Conservation (phyloP, 2,329 filamentous ascomycete genomes). For the Didymella lethalis region DNA sequence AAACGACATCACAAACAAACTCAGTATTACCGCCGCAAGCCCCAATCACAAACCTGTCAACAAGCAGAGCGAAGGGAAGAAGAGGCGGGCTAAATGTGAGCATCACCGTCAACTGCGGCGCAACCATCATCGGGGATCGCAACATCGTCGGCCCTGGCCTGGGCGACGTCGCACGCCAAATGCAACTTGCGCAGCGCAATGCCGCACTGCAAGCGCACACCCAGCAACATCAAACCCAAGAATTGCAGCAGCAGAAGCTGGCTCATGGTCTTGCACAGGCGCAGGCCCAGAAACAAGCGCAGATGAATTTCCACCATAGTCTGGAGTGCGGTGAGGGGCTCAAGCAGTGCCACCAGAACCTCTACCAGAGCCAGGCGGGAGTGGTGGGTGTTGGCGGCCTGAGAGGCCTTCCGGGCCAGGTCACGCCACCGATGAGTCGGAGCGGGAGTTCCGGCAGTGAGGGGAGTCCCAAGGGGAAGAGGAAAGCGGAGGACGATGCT, state of each 20-base stretch:
- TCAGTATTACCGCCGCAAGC: slow-evolving; percentile 12
- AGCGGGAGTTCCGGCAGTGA: slow-evolving; percentile 38
- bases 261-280: slow-evolving; percentile 16
- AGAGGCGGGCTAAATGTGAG: slow-evolving; percentile 33
- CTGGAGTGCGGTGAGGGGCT: slow-evolving; percentile 14
- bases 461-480: slow-evolving; percentile 30
- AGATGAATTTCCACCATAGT: slow-evolving; percentile 20
- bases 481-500: slow-evolving; percentile 33
- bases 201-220: slow-evolving; percentile 26
- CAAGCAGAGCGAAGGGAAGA: slow-evolving; percentile 16
- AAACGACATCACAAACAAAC: neutral
- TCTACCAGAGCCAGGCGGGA: slow-evolving; percentile 25
- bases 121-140: slow-evolving; percentile 46
- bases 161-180: slow-evolving; percentile 45
- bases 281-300: slow-evolving; percentile 16
- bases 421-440: slow-evolving; percentile 44
- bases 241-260: slow-evolving; percentile 21
- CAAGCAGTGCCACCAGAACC: slow-evolving; percentile 22
- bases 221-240: slow-evolving; percentile 22
- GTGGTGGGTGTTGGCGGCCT: slow-evolving; percentile 13
- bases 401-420: slow-evolving; percentile 21
- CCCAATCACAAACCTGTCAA: slow-evolving; percentile 11
- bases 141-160: slow-evolving; percentile 48
- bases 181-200: slow-evolving; percentile 42
- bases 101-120: slow-evolving; percentile 47